phyloP scores from a whole-genome alignment of 306 rosid genomes.

The Castanospermum australe region DNA sequence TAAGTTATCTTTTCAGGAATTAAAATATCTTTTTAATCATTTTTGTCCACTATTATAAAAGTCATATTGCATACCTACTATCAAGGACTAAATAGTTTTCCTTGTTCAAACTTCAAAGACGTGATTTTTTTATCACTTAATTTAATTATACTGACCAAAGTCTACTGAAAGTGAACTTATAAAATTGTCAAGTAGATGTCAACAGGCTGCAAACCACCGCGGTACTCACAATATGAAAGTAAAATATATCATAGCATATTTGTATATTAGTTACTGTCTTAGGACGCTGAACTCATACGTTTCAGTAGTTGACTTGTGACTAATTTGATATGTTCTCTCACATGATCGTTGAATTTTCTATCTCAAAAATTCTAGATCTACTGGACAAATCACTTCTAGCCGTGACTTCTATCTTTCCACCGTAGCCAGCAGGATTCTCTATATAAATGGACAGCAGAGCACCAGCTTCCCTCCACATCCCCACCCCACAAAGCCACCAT shows the following conservation, averaged over 20 bases:
- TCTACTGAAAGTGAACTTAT: not conserved
- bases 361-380: not conserved
- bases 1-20: too few relatives aligned
- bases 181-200: not conserved
- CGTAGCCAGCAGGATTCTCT: not conserved
- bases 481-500: constrained; percentile 29
- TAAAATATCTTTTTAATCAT: too few relatives aligned
- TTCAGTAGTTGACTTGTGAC: constrained; percentile 12
- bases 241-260: not conserved
- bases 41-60: too few relatives aligned
- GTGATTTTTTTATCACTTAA: not conserved
- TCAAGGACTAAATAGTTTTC: not conserved
- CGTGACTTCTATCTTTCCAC: not conserved
- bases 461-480: not conserved
- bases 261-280: not conserved
- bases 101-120: not conserved
- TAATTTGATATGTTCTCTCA: constrained; percentile 1
- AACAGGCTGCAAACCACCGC: not conserved
- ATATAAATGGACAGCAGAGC: constrained; percentile 17
- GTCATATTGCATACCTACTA: too few relatives aligned
- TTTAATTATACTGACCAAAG: not conserved
- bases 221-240: not conserved
- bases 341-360: constrained; percentile 21
- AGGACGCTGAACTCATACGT: not conserved
- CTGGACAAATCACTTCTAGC: not conserved